Evolutionary conservation across 306 rosid genomes (phyloP).

Genomic region (Phaseolus lunatus): DNA sequence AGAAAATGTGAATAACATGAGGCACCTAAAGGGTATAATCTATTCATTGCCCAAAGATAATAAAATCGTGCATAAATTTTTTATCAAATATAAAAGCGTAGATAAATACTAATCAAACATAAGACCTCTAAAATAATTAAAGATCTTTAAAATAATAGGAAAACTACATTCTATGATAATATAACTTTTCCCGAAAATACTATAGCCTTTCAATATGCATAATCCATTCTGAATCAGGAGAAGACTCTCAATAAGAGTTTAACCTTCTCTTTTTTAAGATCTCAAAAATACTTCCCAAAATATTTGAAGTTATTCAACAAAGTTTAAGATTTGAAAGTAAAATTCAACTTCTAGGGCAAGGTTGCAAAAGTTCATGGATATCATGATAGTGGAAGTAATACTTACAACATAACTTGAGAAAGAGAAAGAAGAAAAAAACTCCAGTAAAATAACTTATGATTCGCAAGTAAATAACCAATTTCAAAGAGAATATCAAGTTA

Average conservation of each 20-base stretch:
- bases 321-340: conserved; percentile 10
- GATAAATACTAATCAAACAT: not conserved
- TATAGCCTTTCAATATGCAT: not conserved
- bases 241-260: not conserved
- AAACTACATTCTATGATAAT: not conserved
- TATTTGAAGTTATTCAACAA: not conserved
- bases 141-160: not conserved
- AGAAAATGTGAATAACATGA: not conserved
- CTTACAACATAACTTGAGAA: conserved; percentile 15
- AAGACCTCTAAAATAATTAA: not conserved
- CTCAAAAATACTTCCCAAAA: conserved; percentile 6
- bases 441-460: conserved; percentile 17
- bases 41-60: not conserved
- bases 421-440: conserved; percentile 24
- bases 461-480: conserved; percentile 28
- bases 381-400: conserved; percentile 33
- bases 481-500: conserved; percentile 18
- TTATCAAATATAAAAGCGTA: not conserved
- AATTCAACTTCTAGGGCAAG: conserved; percentile 17
- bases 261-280: not conserved
- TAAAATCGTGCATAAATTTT: not conserved
- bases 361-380: conserved; percentile 6
- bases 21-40: not conserved
- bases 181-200: not conserved
- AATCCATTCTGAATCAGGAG: not conserved